phyloP scores from a whole-genome alignment of 2,329 filamentous ascomycete genomes.

The Neoarthrinium moseri region DNA sequence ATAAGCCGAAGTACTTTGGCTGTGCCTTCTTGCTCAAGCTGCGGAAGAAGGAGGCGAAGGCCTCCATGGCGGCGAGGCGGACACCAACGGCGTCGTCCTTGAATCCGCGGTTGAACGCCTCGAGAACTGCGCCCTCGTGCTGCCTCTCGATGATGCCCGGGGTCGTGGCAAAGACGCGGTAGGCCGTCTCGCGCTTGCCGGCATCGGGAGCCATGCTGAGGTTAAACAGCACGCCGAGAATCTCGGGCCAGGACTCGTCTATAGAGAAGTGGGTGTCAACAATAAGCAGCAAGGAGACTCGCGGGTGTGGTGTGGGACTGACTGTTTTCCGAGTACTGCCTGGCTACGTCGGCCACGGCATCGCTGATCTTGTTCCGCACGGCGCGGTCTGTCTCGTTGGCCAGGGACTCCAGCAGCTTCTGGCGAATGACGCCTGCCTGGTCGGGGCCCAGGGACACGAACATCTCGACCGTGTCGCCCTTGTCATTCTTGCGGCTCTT shows the following conservation, averaged over 20 bases:
- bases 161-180: conserved; percentile 92
- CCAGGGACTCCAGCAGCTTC: conserved; percentile 78
- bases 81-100: conserved; percentile 82
- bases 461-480: conserved; percentile 76
- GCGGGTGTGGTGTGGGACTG: conserved; percentile 36
- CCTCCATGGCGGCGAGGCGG: conserved; percentile 90
- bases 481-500: conserved; percentile 78
- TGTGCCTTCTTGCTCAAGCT: conserved; percentile 86
- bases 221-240: conserved; percentile 82
- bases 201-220: conserved; percentile 83
- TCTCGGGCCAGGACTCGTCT: conserved; percentile 88
- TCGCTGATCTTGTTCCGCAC: conserved; percentile 96
- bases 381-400: conserved; percentile 67
- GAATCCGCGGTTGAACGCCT: conserved; percentile 88
- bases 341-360: conserved; percentile 91
- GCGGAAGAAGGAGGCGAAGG: conserved; percentile 94
- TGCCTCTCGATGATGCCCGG: conserved; percentile 95
- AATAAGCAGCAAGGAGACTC: no score
- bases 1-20: conserved; percentile 80
- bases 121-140: conserved; percentile 85
- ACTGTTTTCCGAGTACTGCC: conserved; percentile 94
- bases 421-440: conserved; percentile 77
- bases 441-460: conserved; percentile 73
- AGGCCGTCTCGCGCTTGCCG: conserved; percentile 86
- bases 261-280: conserved; percentile 19